Conservation (phyloP, 495 filamentous ascomycete species). For the Xylaria scruposa region DNA sequence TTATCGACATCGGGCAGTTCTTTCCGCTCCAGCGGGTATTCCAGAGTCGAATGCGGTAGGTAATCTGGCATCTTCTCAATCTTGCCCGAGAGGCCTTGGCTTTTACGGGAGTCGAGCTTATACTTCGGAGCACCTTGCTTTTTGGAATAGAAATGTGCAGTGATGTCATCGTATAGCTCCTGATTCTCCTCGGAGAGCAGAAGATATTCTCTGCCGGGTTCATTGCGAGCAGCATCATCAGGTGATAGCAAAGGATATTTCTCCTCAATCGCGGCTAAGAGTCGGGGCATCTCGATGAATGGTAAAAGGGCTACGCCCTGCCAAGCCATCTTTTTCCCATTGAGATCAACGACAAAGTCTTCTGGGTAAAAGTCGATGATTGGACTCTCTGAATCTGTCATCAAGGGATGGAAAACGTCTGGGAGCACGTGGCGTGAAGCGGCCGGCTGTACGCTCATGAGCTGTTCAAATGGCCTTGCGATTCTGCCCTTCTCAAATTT, state of each 20-base stretch:
- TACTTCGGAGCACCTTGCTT: slow-evolving; percentile 70
- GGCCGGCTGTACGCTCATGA: slow-evolving; percentile 97
- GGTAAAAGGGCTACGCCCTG: slow-evolving; percentile 93
- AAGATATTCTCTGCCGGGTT: slow-evolving; percentile 79
- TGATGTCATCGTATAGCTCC: slow-evolving; percentile 80
- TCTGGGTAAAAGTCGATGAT: slow-evolving; percentile 98
- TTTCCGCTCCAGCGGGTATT: slow-evolving; percentile 66
- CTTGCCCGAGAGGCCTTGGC: slow-evolving; percentile 78
- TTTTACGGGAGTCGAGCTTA: slow-evolving; percentile 73
- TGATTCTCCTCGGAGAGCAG: slow-evolving; percentile 80
- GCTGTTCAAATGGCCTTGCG: slow-evolving; percentile 93
- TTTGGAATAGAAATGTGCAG: slow-evolving; percentile 87
- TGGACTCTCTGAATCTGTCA: slow-evolving; percentile 83
- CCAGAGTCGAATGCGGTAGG: slow-evolving; percentile 69
- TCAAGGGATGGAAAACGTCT: slow-evolving; percentile 81
- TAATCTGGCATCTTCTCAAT: slow-evolving; percentile 82
- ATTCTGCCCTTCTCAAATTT: slow-evolving; percentile 85
- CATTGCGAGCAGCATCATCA: slow-evolving; percentile 81
- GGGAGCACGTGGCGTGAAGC: slow-evolving; percentile 92
- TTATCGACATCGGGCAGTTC: slow-evolving; percentile 79
- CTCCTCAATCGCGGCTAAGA: slow-evolving; percentile 82
- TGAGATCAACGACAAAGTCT: slow-evolving; percentile 90
- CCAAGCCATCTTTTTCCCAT: slow-evolving; percentile 99
- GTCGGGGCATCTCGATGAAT: slow-evolving; percentile 91
- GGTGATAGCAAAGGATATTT: slow-evolving; percentile 79